phyloP scores from a whole-genome alignment of 495 filamentous ascomycete genomes.

The Tetracladium marchalianum region DNA sequence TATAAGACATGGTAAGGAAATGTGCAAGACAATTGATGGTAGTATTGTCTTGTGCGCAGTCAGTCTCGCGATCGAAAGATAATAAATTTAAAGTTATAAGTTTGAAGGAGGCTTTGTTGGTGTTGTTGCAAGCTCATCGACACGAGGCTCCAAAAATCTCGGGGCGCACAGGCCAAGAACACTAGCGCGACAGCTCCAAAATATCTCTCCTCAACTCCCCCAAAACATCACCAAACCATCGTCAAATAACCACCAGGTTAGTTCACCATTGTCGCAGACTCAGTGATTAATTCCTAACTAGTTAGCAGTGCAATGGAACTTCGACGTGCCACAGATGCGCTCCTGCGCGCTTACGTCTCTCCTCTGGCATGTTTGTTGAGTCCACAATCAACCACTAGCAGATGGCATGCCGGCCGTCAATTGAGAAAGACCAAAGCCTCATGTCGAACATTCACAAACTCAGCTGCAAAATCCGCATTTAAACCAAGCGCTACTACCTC shows the following conservation, averaged over 20 bases:
- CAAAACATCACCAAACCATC: constrained; percentile 1
- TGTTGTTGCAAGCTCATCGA: neutral
- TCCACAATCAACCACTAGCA: constrained; percentile 8
- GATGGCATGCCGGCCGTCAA: constrained; percentile 9
- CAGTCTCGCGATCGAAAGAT: neutral
- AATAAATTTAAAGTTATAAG: neutral
- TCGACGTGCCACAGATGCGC: constrained; percentile 23
- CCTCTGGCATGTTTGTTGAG: constrained; percentile 21
- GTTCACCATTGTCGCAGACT: constrained; percentile 4
- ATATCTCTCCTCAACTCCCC: neutral
- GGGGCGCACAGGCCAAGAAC: constrained; percentile 11
- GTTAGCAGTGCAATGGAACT: constrained; percentile 26
- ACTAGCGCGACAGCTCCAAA: constrained; percentile 12
- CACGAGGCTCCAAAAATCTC: too few species aligned
- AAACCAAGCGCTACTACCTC: constrained; percentile 11
- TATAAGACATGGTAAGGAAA: constrained; percentile 50
- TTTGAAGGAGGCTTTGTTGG: neutral
- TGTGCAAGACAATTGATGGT: neutral
- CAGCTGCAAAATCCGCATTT: neutral
- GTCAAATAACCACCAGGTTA: too few species aligned
- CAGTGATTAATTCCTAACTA: constrained; percentile 5
- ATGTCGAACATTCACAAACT: constrained; percentile 17
- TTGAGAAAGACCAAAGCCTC: constrained; percentile 7
- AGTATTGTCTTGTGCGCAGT: neutral
- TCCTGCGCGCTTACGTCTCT: constrained; percentile 20